Evolutionary conservation across 345 rosid species (phyloP), one percentile per base, ranked within the genome.

Genomic region (Eucalyptus leucophloia): DNA sequence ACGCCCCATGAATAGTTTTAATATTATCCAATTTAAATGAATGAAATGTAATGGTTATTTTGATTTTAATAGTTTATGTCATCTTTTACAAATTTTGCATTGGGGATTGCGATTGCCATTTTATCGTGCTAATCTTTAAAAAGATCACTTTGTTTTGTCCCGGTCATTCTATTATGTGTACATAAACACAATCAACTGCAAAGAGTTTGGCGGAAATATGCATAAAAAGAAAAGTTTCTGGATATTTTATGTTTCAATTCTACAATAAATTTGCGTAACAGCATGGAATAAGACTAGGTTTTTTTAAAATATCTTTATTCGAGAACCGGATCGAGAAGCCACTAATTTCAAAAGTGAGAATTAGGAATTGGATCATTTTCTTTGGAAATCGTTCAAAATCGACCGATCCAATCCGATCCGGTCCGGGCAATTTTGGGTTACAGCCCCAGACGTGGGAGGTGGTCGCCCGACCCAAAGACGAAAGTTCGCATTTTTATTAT

Each of bases 271-370:
- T 69, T 65, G 37, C 37, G n/a, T 65, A 34, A 65, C 17, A 16
- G 18, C 34, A 62, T 62, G 69, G n/a, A 30, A 62, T 30, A 62
- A 11, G 77, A n/a, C 4, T 32, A 65, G 37, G 5, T 53, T 65
- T 16, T 15, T 65, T 53, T n/a, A 0, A 18, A 65, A n/a, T 65
- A 15, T 65, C 77, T 65, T n/a, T n/a, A n/a, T n/a, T 0, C 4
- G 0, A 51, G 24, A 53, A 18, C 0, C 9, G 0, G 1, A 51
- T 0, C 54, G 0, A 51, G 4, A 0, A 0, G 23, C 54, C 0
- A 1, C 0, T 0, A 0, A 0, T 51, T 53, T 1, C 9, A 53
- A 53, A 53, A 53, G 56, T 53, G 4, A 0, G 2, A 53, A 53
- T 8, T 0, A 0, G 8, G 24, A 19, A 7, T 0, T 0, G 54